A percentile compares a stretch with the other conserved stretches of the same genome.
Evolutionary conservation across 1,139 yeast genomes (phyloP).

Genomic region (Debaryomycetaceae sp.): DNA sequence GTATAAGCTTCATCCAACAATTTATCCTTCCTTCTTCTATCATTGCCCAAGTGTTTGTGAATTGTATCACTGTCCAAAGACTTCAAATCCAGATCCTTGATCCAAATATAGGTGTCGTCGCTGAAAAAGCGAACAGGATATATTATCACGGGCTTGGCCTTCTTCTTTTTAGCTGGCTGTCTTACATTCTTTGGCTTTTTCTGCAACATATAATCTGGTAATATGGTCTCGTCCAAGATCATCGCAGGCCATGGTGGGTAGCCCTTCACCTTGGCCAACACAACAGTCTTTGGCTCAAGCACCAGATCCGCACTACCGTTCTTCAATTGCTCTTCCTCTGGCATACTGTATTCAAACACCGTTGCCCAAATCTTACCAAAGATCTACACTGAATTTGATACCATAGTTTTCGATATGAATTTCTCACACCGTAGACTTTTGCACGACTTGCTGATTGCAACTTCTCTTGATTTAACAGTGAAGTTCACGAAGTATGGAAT

Average conservation of each 20-base stretch:
- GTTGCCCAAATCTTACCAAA: neutral
- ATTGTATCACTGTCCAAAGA: slow-evolving; percentile 24
- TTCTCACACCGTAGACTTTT: neutral
- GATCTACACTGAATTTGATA: neutral
- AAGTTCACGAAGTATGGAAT: neutral
- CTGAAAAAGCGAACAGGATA: slow-evolving; percentile 58
- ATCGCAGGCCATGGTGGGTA: slow-evolving; percentile 84
- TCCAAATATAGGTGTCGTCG: slow-evolving; percentile 69
- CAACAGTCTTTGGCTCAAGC: slow-evolving; percentile 35
- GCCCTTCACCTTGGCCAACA: slow-evolving; percentile 72
- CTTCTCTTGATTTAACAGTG: neutral
- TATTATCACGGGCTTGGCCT: slow-evolving; percentile 14
- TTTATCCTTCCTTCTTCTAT: slow-evolving; percentile 30
- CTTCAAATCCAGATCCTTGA: slow-evolving; percentile 42
- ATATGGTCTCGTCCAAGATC: slow-evolving; percentile 54
- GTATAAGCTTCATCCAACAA: slow-evolving; percentile 36
- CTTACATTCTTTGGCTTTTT: slow-evolving; percentile 44
- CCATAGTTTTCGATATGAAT: neutral
- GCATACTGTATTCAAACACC: neutral
- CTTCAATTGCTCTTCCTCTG: neutral
- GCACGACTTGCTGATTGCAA: neutral
- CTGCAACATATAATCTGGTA: slow-evolving; percentile 51
- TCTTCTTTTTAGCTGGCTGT: slow-evolving; percentile 17
- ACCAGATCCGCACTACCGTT: neutral
- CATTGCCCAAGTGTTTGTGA: slow-evolving; percentile 20